phyloP scores from a whole-genome alignment of 2,329 filamentous ascomycete species.

The Phyllosticta citribraziliensis region DNA sequence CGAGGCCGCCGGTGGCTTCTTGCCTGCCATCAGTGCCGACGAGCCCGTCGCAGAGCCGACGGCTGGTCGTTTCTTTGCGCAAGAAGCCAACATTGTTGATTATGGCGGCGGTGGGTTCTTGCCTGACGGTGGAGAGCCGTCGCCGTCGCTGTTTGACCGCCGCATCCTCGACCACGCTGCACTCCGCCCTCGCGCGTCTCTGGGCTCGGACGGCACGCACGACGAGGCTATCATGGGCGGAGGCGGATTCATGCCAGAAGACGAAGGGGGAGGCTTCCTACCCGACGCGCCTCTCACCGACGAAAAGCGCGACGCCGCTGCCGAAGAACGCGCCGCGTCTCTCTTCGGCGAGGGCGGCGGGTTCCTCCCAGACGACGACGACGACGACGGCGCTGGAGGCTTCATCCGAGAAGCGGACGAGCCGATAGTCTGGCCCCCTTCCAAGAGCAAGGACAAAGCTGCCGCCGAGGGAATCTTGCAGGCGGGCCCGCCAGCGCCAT shows the following conservation, averaged over 20 bases:
- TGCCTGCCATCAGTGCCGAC: constrained; percentile 40
- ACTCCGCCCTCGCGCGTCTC: not conserved
- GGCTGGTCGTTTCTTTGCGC: not conserved
- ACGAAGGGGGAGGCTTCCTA: constrained; percentile 7
- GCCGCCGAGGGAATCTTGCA: too few relatives aligned
- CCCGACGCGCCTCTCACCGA: not conserved
- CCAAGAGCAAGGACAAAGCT: not conserved
- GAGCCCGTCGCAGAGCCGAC: constrained; percentile 30
- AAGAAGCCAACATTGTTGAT: constrained; percentile 2
- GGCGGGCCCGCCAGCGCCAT: too few relatives aligned
- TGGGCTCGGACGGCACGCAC: not conserved
- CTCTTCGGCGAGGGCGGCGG: constrained; percentile 22
- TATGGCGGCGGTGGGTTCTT: constrained; percentile 13
- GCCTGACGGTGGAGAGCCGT: constrained; percentile 19
- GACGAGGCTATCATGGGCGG: not conserved
- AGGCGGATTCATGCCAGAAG: constrained; percentile 14
- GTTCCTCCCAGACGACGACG: constrained; percentile 26
- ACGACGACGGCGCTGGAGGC: constrained; percentile 17
- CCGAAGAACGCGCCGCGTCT: constrained; percentile 12
- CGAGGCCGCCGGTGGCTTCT: constrained; percentile 27
- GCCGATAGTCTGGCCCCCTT: not conserved
- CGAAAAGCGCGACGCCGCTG: constrained; percentile 27
- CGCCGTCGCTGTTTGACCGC: constrained; percentile 14
- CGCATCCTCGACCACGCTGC: not conserved
- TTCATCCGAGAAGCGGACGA: not conserved